phyloP scores from a whole-genome alignment of 768 basidiomycete genomes.

The Tulasnella sp. region DNA sequence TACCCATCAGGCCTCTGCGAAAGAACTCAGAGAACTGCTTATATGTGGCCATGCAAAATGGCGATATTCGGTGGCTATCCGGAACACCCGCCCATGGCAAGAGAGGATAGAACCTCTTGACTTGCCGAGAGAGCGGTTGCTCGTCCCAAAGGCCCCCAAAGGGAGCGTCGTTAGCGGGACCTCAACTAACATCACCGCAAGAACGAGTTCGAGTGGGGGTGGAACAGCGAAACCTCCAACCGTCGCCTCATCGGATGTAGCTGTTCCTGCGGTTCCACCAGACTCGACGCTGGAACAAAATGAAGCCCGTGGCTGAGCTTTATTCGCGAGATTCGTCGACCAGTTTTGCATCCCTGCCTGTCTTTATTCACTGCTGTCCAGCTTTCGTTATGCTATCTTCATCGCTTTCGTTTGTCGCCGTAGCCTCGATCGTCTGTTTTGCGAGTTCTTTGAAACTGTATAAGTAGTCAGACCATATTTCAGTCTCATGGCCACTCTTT shows the following conservation, averaged over 20 bases:
- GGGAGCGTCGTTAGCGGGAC: neutral
- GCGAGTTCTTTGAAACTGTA: neutral
- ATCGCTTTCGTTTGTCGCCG: neutral
- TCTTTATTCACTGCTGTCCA: neutral
- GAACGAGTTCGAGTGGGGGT: neutral
- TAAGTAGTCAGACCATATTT: neutral
- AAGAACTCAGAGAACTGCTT: neutral
- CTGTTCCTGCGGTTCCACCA: neutral
- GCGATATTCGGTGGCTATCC: slow-evolving; percentile 8
- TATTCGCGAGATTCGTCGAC: neutral
- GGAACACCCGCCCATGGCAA: slow-evolving; percentile 6
- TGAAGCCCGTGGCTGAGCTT: neutral
- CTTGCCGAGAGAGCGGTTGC: neutral
- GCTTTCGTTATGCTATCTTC: neutral
- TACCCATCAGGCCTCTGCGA: neutral
- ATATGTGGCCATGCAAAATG: slow-evolving; percentile 4
- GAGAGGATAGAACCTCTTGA: slow-evolving; percentile 12
- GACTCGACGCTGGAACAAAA: neutral
- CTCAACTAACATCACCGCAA: neutral
- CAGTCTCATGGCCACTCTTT: neutral
- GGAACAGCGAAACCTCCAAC: neutral
- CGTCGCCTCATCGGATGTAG: neutral
- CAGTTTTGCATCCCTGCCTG: no score
- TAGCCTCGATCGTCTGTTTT: neutral
- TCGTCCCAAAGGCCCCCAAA: neutral